A percentile compares a stretch with the other conserved stretches of the same genome.
phyloP scores from a whole-genome alignment of 2,329 filamentous ascomycete genomes.

The Xylariaceae sp. region DNA sequence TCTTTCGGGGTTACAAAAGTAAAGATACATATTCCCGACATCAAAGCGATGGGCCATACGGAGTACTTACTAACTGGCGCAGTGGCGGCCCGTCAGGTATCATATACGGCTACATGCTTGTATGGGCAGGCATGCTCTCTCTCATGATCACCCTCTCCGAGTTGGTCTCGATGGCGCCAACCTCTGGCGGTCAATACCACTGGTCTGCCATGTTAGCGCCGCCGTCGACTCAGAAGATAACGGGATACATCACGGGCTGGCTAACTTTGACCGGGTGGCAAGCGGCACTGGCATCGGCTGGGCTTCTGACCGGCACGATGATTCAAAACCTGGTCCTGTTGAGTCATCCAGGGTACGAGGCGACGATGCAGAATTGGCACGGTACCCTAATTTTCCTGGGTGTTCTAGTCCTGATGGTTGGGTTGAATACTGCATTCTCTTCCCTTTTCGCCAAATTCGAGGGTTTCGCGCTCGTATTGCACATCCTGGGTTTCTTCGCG shows the following conservation, averaged over 20 bases:
- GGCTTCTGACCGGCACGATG: slow-evolving; percentile 14
- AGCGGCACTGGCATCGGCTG: slow-evolving; percentile 7
- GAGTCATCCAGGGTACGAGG: slow-evolving; percentile 13
- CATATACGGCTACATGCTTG: slow-evolving; percentile 47
- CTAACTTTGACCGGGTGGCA: slow-evolving; percentile 18
- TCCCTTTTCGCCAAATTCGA: slow-evolving; percentile 35
- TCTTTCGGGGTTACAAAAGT: slow-evolving; percentile 15
- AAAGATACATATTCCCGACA: slow-evolving; percentile 27
- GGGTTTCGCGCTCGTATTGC: slow-evolving; percentile 36
- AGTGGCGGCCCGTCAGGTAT: slow-evolving; percentile 38
- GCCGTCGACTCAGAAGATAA: slow-evolving; percentile 4
- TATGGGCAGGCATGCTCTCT: slow-evolving; percentile 43
- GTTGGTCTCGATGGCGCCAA: slow-evolving; percentile 38
- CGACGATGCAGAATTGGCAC: slow-evolving; percentile 12
- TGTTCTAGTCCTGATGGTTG: slow-evolving; percentile 38
- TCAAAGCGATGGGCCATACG: not conserved
- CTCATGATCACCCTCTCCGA: slow-evolving; percentile 42
- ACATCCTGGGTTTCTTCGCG: slow-evolving; percentile 32
- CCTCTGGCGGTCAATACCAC: slow-evolving; percentile 21
- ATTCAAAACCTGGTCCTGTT: slow-evolving; percentile 19
- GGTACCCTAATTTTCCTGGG: slow-evolving; percentile 28
- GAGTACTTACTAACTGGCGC: not conserved
- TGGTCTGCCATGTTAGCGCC: slow-evolving; percentile 25
- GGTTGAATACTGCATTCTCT: slow-evolving; percentile 31
- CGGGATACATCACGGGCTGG: slow-evolving; percentile 22